These are phyloP conservation scores for Haplographium delicatum DNA, from an alignment of 495 filamentous ascomycete species.

Conservation along the genomic window DNA sequence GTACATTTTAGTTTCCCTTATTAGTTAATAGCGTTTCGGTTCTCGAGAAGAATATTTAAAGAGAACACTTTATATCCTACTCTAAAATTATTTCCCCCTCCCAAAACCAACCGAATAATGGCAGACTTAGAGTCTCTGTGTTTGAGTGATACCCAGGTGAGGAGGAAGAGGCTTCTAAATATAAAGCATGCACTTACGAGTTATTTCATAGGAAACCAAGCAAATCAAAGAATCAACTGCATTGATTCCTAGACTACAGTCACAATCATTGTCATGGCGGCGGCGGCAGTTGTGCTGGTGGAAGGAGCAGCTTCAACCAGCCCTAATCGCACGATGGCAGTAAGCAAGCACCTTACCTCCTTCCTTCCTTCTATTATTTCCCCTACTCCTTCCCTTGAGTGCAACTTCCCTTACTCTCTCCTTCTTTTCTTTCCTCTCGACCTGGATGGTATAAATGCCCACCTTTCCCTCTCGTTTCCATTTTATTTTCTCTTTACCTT, in stretches of 20 bases:
- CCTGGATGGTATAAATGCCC: conserved; percentile 10
- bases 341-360: conserved; percentile 19
- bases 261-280: conserved; percentile 17
- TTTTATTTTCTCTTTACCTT: conserved; percentile 16
- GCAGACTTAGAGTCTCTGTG: conserved; percentile 18
- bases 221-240: conserved; percentile 18
- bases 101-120: conserved; percentile 14
- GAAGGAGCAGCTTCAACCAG: conserved; percentile 19
- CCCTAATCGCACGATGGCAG: conserved; percentile 19
- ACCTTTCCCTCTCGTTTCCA: conserved; percentile 16
- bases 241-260: conserved; percentile 19
- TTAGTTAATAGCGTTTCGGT: conserved; percentile 12
- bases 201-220: conserved; percentile 20
- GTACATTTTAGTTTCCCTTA: conserved; percentile 9
- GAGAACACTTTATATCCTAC: conserved; percentile 15
- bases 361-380: conserved; percentile 14
- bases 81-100: conserved; percentile 4
- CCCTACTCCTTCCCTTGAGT: conserved; percentile 16
- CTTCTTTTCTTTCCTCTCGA: conserved; percentile 16
- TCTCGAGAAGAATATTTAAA: conserved; percentile 20
- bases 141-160: conserved; percentile 18
- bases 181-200: conserved; percentile 18
- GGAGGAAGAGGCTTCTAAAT: conserved; percentile 11
- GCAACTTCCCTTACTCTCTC: conserved; percentile 14
- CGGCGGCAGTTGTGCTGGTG: conserved; percentile 15